Evolutionary conservation across 108 stramenopile genomes (phyloP), one percentile per base, ranked within the genome.

Genomic region (Hondaea fermentalgiana): DNA sequence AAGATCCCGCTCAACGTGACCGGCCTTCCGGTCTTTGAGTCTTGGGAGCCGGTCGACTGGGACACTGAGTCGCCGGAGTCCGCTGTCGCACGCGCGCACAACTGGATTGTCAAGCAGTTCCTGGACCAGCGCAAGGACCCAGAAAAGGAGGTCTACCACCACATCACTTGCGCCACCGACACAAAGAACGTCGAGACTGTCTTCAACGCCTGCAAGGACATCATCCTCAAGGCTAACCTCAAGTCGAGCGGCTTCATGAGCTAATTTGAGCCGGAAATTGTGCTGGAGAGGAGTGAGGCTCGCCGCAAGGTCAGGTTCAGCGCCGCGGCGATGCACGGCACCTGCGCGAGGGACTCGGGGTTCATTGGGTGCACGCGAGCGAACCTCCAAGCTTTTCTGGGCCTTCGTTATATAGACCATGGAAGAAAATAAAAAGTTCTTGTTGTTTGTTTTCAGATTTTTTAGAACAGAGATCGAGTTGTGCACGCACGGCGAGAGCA

Each of bases 1-100:
- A 51, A 35, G 43, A 44, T 59, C 83, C 87, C 76, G 8, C 58
- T 60, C 28, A 57, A 57, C 58, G 19, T 35, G 14, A 88, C 87
- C 44, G 91, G 23, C 45, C 51, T 83, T 8, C 76, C 87, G 93
- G 95, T 0, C 96, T 98, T 88, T 89, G 92, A 47, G 97, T 97
- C 91, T 96, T 90, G 92, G 93, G 76, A 83, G 51, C 49, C 76
- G 12, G 51, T 83, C n/a, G 76, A 83, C 51, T 83, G 76, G 76
- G 76, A 83, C 76, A 53, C 76, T 2, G 51, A 47, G n/a, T 28
- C 76, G 28, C 3, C 17, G 96, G 97, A 5, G 95, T 94, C 55
- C 91, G 94, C 55, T 90, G 96, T 97, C 88, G 97, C 95, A 89
- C 96, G 97, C 89, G 95, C 93, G 72, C 97, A 96, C 16, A 47